Base-by-base conservation (phyloP, 139 green algal species). In the Picochlorum sp. region DNA sequence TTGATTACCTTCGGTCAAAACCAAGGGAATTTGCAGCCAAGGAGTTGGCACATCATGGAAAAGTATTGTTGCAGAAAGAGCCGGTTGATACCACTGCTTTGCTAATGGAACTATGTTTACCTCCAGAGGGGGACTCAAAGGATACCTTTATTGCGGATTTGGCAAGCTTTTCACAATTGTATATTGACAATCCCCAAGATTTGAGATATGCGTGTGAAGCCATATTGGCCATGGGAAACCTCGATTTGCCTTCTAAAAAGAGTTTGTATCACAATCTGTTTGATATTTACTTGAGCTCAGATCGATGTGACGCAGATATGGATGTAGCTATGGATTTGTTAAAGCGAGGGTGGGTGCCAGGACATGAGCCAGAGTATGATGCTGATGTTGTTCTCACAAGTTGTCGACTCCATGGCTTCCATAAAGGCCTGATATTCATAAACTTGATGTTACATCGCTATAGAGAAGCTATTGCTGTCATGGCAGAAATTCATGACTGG, bases 81-180 rank as follows among this genome's bases (percentile, higher is more conserved):
- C 76, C 90, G 0, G 85, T 91, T 64, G 85, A 78, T 23, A 84
- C 86, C 20, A 97, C 88, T 0, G 77, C 84, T 0, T 68, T 91
- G 54, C 74, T 97, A 15, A 92, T 96, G 86, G 78, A 84, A 57
- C 81, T 97, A 18, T 97, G 91, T 79, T 81, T 83, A 15, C 73
- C 67, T 2, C 20, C 28, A 16, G 28, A 62, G n/a, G 13, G 23
- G 37, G 34, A 18, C 59, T 65, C 31, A 62, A 16, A n/a, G 24
- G 23, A 37, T 49, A 20, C 14, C 63, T 65, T 49, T 23, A 55
- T 84, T 23, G 77, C 87, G 24, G 79, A 77, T 62, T 75, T 95
- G 56, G 69, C 80, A 1, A 80, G 94, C 69, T 96, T 94, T 73
- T 75, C 88, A 1, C 88, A 94, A 63, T 78, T 96, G 2, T 94